Percentiles rank a stretch among this genome's conserved stretches.
Evolutionary conservation across 805 yeast species (phyloP).

Genomic region (Lipomyces yamadae): DNA sequence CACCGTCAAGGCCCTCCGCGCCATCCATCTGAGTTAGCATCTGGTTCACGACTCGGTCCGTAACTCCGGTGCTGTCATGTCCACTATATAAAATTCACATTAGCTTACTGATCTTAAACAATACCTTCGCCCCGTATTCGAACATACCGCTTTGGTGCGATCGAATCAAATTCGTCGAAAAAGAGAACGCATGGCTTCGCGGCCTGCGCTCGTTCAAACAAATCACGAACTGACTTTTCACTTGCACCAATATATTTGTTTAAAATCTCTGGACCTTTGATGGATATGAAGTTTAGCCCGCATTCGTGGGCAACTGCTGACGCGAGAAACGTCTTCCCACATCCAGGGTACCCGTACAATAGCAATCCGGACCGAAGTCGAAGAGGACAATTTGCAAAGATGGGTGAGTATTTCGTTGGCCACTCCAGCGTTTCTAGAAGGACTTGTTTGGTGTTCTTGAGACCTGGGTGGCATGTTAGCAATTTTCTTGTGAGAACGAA

Average conservation of each 20-base stretch:
- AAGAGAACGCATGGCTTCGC: constrained; percentile 92
- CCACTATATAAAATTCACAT: constrained; percentile 51
- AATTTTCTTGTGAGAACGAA: not conserved
- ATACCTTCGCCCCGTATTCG: not conserved
- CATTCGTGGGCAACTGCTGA: constrained; percentile 93
- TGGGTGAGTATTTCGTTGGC: constrained; percentile 96
- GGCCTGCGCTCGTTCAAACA: constrained; percentile 91
- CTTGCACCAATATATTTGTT: constrained; percentile 97
- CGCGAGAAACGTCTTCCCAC: constrained; percentile 93
- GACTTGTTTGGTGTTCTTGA: constrained; percentile 72
- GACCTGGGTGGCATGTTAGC: constrained; percentile 46
- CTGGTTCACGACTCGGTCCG: constrained; percentile 96
- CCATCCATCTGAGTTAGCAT: constrained; percentile 98
- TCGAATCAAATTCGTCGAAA: constrained; percentile 95
- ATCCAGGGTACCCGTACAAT: constrained; percentile 95
- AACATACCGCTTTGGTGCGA: constrained; percentile 82
- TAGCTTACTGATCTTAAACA: not conserved
- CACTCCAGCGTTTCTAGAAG: constrained; percentile 89
- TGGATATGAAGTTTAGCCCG: constrained; percentile 88
- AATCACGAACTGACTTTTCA: constrained; percentile 90
- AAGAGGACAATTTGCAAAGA: constrained; percentile 86
- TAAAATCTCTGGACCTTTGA: constrained; percentile 93
- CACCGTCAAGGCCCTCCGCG: constrained; percentile 97
- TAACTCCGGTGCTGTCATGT: constrained; percentile 96
- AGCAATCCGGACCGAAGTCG: constrained; percentile 87